Percentiles rank a stretch among this genome's conserved stretches.
These are phyloP conservation scores for Ogataea trehalophila DNA, from an alignment of 805 yeast species.

Conservation along the genomic window DNA sequence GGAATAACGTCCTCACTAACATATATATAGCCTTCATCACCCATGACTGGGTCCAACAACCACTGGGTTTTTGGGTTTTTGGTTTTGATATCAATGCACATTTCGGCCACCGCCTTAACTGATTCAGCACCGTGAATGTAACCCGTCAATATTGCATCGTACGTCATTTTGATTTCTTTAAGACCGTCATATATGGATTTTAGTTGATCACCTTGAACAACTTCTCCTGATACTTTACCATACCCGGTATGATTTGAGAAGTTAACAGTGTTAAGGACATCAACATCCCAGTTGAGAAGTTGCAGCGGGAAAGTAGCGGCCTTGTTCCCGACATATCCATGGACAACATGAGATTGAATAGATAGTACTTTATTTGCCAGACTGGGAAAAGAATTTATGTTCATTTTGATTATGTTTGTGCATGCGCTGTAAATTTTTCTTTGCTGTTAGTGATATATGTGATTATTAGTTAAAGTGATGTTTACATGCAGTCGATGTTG, in stretches of 20 bases:
- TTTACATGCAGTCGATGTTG: no score
- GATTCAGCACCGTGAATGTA: conserved; percentile 58
- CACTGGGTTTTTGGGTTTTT: conserved; percentile 37
- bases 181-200: conserved; percentile 36
- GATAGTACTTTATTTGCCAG: conserved; percentile 37
- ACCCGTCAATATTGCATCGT: conserved; percentile 61
- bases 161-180: conserved; percentile 28
- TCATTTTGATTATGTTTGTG: neutral
- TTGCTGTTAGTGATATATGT: neutral
- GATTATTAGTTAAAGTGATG: no score
- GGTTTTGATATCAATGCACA: conserved; percentile 32
- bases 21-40: conserved; percentile 68
- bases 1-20: conserved; percentile 59
- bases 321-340: conserved; percentile 69
- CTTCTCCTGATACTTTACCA: conserved; percentile 48
- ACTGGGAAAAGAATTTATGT: neutral
- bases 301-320: conserved; percentile 65
- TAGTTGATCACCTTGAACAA: conserved; percentile 38
- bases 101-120: conserved; percentile 38
- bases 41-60: conserved; percentile 76
- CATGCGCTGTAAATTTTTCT: neutral
- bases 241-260: conserved; percentile 72
- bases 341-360: conserved; percentile 66
- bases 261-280: conserved; percentile 58
- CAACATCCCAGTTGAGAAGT: conserved; percentile 65